Conservation (phyloP, 2,329 filamentous ascomycete species). For the Botryosphaeria agaves region DNA sequence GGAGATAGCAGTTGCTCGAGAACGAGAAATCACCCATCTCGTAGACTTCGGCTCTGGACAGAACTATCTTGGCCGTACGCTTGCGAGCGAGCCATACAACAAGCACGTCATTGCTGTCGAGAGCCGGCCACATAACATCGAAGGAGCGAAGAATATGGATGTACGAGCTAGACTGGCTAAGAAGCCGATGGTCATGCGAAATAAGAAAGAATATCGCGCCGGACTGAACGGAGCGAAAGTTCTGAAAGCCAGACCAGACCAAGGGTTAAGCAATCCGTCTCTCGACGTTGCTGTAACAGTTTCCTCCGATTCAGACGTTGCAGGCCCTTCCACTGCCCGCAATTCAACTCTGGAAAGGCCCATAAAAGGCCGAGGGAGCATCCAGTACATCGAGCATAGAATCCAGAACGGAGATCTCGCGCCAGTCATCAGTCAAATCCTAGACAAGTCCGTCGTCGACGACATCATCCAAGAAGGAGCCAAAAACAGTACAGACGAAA, state of each 20-base stretch:
- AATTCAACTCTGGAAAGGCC: no score
- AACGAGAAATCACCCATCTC: slow-evolving; percentile 53
- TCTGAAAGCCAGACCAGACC: slow-evolving; percentile 3
- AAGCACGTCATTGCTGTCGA: slow-evolving; percentile 82
- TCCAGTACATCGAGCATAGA: slow-evolving; percentile 62
- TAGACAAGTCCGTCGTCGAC: slow-evolving; percentile 19
- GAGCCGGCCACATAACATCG: slow-evolving; percentile 70
- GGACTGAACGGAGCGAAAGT: slow-evolving; percentile 20
- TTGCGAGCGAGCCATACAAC: slow-evolving; percentile 75
- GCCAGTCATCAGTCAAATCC: slow-evolving; percentile 46
- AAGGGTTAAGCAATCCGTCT: slow-evolving; percentile 2
- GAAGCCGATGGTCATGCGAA: slow-evolving; percentile 55
- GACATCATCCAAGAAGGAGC: no score
- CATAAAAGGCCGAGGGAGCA: slow-evolving; percentile 48
- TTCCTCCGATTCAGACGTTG: slow-evolving; percentile 18
- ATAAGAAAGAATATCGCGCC: slow-evolving; percentile 61
- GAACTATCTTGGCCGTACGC: slow-evolving; percentile 79
- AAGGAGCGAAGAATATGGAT: slow-evolving; percentile 70
- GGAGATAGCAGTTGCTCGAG: slow-evolving; percentile 29
- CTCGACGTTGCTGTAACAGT: slow-evolving; percentile 1
- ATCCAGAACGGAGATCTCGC: slow-evolving; percentile 57
- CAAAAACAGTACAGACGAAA: slow-evolving; percentile 7
- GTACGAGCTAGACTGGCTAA: slow-evolving; percentile 60
- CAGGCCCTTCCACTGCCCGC: slow-evolving; percentile 35
- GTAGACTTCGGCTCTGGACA: slow-evolving; percentile 95